Conservation (phyloP, 1,284 basidiomycete genomes). For the Sparassis latifolia region DNA sequence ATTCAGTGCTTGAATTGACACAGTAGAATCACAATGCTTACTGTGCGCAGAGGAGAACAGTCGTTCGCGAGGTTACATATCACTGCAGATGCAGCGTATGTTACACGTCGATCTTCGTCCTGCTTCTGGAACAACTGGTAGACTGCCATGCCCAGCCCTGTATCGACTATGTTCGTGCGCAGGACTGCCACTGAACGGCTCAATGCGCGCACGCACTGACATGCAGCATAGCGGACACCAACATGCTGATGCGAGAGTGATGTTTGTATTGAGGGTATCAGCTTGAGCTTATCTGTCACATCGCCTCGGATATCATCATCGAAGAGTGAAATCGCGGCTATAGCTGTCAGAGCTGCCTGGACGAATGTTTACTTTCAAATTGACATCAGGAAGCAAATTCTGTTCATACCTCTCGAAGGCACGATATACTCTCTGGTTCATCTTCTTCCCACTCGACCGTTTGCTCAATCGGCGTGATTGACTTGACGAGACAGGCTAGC, state of each 20-base stretch:
- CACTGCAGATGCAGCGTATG: constrained; percentile 65
- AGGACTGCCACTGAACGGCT: constrained; percentile 73
- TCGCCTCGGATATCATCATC: constrained; percentile 64
- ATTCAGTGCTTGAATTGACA: background rate
- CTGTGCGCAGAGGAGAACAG: constrained; percentile 74
- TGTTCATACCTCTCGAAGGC: constrained; percentile 54
- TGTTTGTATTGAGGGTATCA: constrained; percentile 49
- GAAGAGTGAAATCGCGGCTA: constrained; percentile 66
- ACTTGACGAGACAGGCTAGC: constrained; percentile 41
- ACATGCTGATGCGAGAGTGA: constrained; percentile 57
- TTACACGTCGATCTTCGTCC: constrained; percentile 66
- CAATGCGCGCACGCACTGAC: constrained; percentile 79
- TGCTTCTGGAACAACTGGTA: constrained; percentile 49
- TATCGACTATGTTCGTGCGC: constrained; percentile 79
- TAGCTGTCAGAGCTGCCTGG: constrained; percentile 63
- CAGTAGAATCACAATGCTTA: constrained; percentile 28
- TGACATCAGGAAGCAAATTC: background rate
- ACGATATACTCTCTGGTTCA: constrained; percentile 52
- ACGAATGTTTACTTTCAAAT: background rate
- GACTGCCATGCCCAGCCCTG: constrained; percentile 67
- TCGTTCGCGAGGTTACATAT: constrained; percentile 85
- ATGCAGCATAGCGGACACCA: constrained; percentile 78
- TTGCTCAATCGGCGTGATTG: constrained; percentile 43
- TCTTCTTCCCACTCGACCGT: constrained; percentile 46
- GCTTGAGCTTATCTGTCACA: constrained; percentile 48